Base-by-base conservation (phyloP, 176 grass and related monocot genomes). In the Triticum urartu region DNA sequence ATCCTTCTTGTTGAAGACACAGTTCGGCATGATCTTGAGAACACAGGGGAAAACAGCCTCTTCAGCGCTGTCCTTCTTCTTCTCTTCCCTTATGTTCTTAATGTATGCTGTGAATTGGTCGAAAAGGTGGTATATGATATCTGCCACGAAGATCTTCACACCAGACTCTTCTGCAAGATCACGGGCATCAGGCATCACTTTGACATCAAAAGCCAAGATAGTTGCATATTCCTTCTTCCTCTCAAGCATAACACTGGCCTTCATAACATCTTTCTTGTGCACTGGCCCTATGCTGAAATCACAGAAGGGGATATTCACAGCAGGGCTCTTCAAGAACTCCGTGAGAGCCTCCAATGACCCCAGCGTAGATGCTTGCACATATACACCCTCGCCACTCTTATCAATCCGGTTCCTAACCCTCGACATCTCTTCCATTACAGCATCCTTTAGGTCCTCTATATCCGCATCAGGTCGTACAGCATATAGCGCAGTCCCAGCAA, bases 161-260 rank as follows among this genome's bases (percentile, higher is more conserved):
- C 92, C 95, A 21, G 82, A 85, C 75, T 94, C 95, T 79, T 97
- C 95, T 43, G 95, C 95, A 83, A 97, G 90, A 48, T 97, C 92
- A 24, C 90, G 88, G 70, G 92, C 95, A 82, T 97, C 95, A 21
- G 91, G 87, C 93, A 95, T 95, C 85, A 98, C 95, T 93, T 98
- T 98, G 79, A 98, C 95, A 95, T 98, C 93, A 92, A 98, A 98
- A 10, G 95, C 95, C 89, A 98, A 90, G 83, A 98, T 98, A 36
- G 95, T 98, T 54, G 95, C 95, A 85, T 90, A 98, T 80, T 98
- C 95, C 68, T 93, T 91, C 86, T 93, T 98, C 85, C 90, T 98
- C 83, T 98, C 93, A 62, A 98, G 91, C 95, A 98, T 98, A 68
- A 93, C 90, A 80, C 95, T 98, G 12, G 95, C 95, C 85, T 98